These are phyloP conservation scores for Metschnikowia lochheadii DNA, from an alignment of 805 yeast species.

Conservation along the genomic window DNA sequence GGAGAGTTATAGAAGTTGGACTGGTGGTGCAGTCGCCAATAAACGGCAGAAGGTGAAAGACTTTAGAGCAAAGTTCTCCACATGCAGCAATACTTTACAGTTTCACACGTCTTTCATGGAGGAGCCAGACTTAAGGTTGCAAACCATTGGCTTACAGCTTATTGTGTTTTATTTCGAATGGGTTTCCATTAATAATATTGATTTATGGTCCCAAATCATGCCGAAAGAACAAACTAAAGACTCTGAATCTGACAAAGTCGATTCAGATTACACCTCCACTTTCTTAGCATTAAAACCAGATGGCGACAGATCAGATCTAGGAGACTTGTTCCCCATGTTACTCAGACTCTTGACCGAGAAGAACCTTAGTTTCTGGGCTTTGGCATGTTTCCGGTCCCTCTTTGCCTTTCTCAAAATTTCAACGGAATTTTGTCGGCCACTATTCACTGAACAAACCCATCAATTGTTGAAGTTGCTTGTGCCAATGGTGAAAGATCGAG, in stretches of 20 bases:
- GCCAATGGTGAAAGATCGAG: conserved; percentile 31
- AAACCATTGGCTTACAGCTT: conserved; percentile 26
- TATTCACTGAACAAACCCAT: not conserved
- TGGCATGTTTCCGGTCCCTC: conserved; percentile 17
- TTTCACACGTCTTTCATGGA: conserved; percentile 25
- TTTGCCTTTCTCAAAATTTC: not conserved
- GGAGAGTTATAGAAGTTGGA: not conserved
- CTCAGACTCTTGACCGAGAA: conserved; percentile 6
- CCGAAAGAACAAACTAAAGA: not conserved
- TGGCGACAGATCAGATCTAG: not conserved
- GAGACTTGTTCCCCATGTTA: not conserved
- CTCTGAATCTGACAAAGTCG: not conserved
- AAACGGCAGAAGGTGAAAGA: conserved; percentile 27
- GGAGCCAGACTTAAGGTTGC: conserved; percentile 13
- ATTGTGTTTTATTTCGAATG: conserved; percentile 20
- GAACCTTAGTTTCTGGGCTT: conserved; percentile 22
- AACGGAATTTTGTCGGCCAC: not conserved
- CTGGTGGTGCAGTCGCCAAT: conserved; percentile 3
- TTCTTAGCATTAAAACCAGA: not conserved
- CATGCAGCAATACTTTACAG: conserved; percentile 15
- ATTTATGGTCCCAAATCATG: not conserved
- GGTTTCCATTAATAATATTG: not conserved
- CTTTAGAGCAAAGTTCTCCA: conserved; percentile 1
- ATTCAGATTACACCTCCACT: not conserved
- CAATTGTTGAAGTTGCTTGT: conserved; percentile 33